Evolutionary conservation across 2,329 filamentous ascomycete genomes (phyloP).

Genomic region (Hortaea sp.): DNA sequence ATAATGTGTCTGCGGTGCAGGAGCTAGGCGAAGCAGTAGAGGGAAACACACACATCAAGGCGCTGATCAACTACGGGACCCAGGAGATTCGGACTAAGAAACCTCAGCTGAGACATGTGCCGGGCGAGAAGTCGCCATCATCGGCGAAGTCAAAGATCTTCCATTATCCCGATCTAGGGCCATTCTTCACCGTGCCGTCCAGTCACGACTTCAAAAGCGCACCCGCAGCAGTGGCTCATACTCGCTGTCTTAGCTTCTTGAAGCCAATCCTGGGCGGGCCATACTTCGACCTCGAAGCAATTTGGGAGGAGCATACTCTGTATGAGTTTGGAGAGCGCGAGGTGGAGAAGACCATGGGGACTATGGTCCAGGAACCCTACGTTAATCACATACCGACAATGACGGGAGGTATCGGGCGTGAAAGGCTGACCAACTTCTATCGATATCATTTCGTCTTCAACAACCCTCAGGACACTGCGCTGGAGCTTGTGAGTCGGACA

Average conservation of each 20-base stretch:
- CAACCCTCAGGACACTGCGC: slow-evolving; percentile 56
- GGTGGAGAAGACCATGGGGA: slow-evolving; percentile 66
- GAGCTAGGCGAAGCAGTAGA: slow-evolving; percentile 2
- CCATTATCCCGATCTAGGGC: slow-evolving; percentile 37
- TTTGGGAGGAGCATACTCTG: slow-evolving; percentile 70
- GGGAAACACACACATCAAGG: not conserved
- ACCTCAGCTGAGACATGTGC: slow-evolving; percentile 3
- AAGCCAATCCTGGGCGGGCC: slow-evolving; percentile 55
- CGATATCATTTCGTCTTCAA: slow-evolving; percentile 63
- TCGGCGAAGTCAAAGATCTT: slow-evolving; percentile 23
- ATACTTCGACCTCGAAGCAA: slow-evolving; percentile 61
- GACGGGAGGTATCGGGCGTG: slow-evolving; percentile 53
- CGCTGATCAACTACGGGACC: slow-evolving; percentile 2
- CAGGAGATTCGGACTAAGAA: not conserved
- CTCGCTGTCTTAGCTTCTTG: slow-evolving; percentile 54
- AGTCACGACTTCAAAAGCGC: slow-evolving; percentile 42
- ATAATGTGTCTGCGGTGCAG: not conserved
- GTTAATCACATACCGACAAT: slow-evolving; percentile 65
- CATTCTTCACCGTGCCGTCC: slow-evolving; percentile 42
- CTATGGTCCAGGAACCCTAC: slow-evolving; percentile 67
- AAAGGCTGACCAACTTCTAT: slow-evolving; percentile 57
- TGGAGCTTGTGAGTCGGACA: slow-evolving; percentile 63
- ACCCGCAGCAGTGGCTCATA: slow-evolving; percentile 53
- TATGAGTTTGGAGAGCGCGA: slow-evolving; percentile 61
- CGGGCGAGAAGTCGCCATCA: not conserved